Base-by-base conservation (phyloP, 306 rosid species). In the Citrullus colocynthis region DNA sequence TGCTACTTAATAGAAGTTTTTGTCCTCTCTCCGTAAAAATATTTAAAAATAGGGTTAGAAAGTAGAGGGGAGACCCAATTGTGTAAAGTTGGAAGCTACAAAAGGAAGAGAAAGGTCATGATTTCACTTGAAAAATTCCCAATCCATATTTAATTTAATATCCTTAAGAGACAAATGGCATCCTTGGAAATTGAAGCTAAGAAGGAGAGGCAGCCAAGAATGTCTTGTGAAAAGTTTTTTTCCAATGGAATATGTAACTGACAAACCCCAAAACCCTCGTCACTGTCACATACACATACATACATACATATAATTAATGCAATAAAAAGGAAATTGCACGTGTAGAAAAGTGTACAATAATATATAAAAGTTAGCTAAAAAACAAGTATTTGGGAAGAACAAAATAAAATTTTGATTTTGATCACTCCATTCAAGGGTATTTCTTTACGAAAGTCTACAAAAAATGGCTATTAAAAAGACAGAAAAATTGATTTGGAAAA, bases 131-230 rank as follows among this genome's bases (percentile, higher is more conserved):
- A 30, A 60, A 62, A 63, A 63, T 14, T 41, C 56, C 54, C 59
- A 48, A 71, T 5, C 11, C 6, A 71, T 12, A 24, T 42, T 69
- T 16, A 73, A 73, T 49, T 49, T 30, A 14, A 73, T 51, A 70
- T 74, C 6, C 45, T 9, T 30, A 28, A 24, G 48, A 32, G 63
- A 74, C 78, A 74, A 54, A 74, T 74, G 18, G 17, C 30, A 74
- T 74, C 78, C 42, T 74, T 74, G 78, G 78, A 28, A 74, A 32
- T 74, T 54, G 78, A 52, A 74, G 63, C 42, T 9, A 52, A 73
- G 59, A 74, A 59, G 63, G 48, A 74, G 62, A 8, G 77, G 11
- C 57, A 28, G 77, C 77, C 77, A 72, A 73, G 77, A 71, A 71
- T 71, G 76, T 71, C 41, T 24, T 71, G 76, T 44, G 41, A 71